Conservation (phyloP, 2,329 filamentous ascomycete species). For the Penicillium sp. region DNA sequence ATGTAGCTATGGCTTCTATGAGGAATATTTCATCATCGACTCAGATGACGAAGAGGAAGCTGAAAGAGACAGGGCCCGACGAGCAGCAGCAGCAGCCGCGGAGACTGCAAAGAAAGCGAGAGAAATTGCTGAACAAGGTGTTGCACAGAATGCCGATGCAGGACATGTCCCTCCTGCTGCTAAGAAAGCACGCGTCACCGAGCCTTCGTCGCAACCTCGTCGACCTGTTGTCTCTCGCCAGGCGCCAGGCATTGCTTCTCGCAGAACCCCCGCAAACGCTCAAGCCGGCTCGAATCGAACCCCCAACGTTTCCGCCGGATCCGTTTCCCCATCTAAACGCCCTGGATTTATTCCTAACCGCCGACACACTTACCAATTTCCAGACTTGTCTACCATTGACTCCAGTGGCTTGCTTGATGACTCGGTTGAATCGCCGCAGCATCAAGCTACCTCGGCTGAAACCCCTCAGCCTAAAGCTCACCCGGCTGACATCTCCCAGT, state of each 20-base stretch:
- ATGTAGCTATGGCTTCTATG: conserved; percentile 39
- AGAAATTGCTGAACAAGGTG: conserved; percentile 2
- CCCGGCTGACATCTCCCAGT: conserved; percentile 9
- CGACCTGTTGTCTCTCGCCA: conserved; percentile 5
- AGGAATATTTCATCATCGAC: conserved; percentile 34
- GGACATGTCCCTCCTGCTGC: conserved; percentile 2
- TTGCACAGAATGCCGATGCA: neutral
- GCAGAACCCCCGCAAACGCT: conserved; percentile 1
- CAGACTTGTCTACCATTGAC: conserved; percentile 19
- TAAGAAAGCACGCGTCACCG: conserved; percentile 12
- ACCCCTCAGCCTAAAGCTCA: neutral
- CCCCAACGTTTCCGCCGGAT: neutral
- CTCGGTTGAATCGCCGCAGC: no score
- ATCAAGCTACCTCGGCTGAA: neutral
- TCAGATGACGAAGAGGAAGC: conserved; percentile 30
- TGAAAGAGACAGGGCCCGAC: conserved; percentile 8
- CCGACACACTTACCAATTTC: conserved; percentile 22
- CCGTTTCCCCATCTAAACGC: conserved; percentile 7
- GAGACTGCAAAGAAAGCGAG: conserved; percentile 9
- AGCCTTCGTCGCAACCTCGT: conserved; percentile 12
- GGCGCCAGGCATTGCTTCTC: neutral
- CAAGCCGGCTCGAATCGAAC: neutral
- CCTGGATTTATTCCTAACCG: conserved; percentile 23
- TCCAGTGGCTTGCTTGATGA: conserved; percentile 29
- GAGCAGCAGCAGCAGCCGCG: no score